These are phyloP conservation scores for Paragyromitra xinjiangensis DNA, from an alignment of 495 filamentous ascomycete species.

Conservation along the genomic window DNA sequence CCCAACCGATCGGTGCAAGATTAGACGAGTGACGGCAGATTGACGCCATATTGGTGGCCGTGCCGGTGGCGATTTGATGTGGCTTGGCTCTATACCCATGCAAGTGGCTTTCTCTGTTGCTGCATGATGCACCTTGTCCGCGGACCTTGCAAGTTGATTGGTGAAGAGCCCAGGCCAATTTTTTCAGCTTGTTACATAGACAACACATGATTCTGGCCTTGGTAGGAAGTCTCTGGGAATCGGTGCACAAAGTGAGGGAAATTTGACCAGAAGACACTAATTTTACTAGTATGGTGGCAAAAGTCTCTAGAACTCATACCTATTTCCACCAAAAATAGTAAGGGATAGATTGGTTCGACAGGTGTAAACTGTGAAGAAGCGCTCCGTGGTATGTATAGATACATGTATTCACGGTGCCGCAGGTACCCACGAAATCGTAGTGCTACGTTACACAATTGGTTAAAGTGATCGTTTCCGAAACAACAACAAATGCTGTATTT, in stretches of 20 bases:
- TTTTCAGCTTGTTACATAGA: slow-evolving; percentile 4
- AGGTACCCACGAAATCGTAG: slow-evolving; percentile 28
- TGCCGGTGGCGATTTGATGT: slow-evolving; percentile 4
- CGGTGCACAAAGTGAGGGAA: neutral
- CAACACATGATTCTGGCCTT: slow-evolving; percentile 10
- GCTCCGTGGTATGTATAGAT: neutral
- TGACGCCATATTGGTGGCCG: slow-evolving; percentile 26
- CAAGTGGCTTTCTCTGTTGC: slow-evolving; percentile 16
- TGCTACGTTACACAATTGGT: slow-evolving; percentile 28
- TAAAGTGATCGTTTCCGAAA: neutral
- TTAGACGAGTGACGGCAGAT: slow-evolving; percentile 26
- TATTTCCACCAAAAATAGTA: neutral
- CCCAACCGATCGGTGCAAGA: slow-evolving; percentile 24
- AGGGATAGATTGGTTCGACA: neutral
- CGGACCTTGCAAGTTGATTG: neutral
- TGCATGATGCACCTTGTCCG: slow-evolving; percentile 4
- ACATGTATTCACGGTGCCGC: neutral
- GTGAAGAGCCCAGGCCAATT: neutral
- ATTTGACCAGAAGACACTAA: neutral
- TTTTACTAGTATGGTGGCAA: slow-evolving; percentile 5
- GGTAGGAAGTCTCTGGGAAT: neutral
- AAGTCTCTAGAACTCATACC: neutral
- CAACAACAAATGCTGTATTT: slow-evolving; percentile 16
- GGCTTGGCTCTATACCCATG: neutral
- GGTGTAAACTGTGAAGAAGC: slow-evolving; percentile 5